Evolutionary conservation across 257 asterid genomes (phyloP), one percentile per base, ranked within the genome.

Genomic region (Coffea eugenioides): DNA sequence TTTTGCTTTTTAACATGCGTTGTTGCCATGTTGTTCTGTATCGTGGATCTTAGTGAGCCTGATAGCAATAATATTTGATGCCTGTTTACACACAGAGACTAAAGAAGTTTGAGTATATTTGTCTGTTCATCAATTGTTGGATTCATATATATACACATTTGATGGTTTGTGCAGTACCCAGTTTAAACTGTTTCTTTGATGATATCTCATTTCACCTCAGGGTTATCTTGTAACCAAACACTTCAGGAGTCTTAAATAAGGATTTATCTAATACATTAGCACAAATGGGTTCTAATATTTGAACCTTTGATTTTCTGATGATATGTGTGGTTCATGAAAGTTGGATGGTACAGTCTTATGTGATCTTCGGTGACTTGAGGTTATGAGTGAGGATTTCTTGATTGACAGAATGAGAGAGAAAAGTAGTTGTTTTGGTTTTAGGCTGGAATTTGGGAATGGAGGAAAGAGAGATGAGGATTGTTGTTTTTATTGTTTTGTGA

Each of bases 1-100:
- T 61, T 81, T 71, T 83, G 77, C 39, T 31, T 52, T 68, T 82
- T 16, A 21, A 43, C 66, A 41, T n/a, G 64, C 62, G 14, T 45
- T 61, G 34, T 10, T 45, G 7, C 43, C 18, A n/a, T 46, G 20
- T 20, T n/a, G 10, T 11, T n/a, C 62, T 81, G 57, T 45, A 80
- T 51, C 67, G 69, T 39, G 45, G 39, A 56, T 64, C 56, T 23
- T 41, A 57, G 3, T 23, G 39, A 71, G 75, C 77, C 64, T 25
- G 16, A 51, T 23, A 64, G 31, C 54, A 73, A 8, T 51, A 75
- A 18, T 77, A 27, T 75, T 72, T 52, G 49, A 72, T 83, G 71
- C 61, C 73, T 46, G 5, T 70, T 68, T 45, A 12, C 49, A 36
- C 3, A 20, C 5, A 43, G 36, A 46, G 41, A 31, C 74, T 74